Conservation (phyloP, 352 stramenopile species). For the Thalassiosira mediterranea region DNA sequence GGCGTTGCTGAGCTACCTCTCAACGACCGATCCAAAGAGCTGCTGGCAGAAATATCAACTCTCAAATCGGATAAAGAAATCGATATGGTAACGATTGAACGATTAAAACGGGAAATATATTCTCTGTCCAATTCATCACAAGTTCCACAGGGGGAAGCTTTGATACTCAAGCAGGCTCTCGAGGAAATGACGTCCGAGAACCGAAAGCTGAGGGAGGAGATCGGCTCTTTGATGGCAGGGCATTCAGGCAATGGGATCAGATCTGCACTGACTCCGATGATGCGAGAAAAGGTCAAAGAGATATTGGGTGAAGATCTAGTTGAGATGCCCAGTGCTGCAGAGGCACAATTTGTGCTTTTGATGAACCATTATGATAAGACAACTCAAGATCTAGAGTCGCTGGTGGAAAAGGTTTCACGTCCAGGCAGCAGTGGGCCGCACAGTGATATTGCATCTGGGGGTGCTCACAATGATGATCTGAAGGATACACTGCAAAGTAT, state of each 20-base stretch:
- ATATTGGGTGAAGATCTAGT: slow-evolving; percentile 39
- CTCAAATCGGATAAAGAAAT: slow-evolving; percentile 63
- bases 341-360: slow-evolving; percentile 37
- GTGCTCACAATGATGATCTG: slow-evolving; percentile 9
- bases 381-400: slow-evolving; percentile 23
- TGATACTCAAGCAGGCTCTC: slow-evolving; percentile 23
- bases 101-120: slow-evolving; percentile 56
- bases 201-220: slow-evolving; percentile 31
- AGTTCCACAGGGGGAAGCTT: slow-evolving; percentile 13
- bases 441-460: neutral
- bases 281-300: slow-evolving; percentile 35
- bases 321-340: slow-evolving; percentile 20
- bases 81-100: slow-evolving; percentile 56
- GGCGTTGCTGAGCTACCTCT: slow-evolving; percentile 71
- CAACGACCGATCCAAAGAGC: slow-evolving; percentile 59
- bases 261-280: slow-evolving; percentile 23
- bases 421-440: neutral
- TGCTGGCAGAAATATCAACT: slow-evolving; percentile 44
- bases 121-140: slow-evolving; percentile 15
- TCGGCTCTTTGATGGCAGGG: slow-evolving; percentile 5
- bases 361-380: slow-evolving; percentile 37
- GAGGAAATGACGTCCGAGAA: slow-evolving; percentile 26
- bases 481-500: slow-evolving; percentile 1
- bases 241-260: neutral
- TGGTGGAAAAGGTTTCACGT: neutral